A percentile compares a stretch with the other conserved stretches of the same genome.
Evolutionary conservation across 2,329 filamentous ascomycete genomes (phyloP).

Genomic region (Aaosphaeria arxii): DNA sequence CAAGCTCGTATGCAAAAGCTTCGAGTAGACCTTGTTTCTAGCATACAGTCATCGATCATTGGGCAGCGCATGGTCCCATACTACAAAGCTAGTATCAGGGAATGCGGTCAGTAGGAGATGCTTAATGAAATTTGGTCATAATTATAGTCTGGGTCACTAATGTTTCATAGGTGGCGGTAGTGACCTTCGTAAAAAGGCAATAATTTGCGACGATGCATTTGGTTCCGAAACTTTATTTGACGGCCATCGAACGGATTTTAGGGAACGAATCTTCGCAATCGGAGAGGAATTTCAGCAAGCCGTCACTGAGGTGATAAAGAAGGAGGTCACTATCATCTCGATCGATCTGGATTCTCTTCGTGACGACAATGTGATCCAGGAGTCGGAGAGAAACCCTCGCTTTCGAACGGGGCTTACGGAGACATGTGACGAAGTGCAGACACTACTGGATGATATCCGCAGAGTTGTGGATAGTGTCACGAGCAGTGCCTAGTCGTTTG

Average conservation of each 20-base stretch:
- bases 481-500: not conserved
- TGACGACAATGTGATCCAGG: constrained; percentile 15
- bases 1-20: no score
- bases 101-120: no score
- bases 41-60: no score
- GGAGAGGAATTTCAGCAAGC: constrained; percentile 5
- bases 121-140: no score
- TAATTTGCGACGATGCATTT: constrained; percentile 9
- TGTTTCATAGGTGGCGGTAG: constrained; percentile 3
- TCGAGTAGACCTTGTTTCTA: no score
- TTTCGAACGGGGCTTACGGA: constrained; percentile 9
- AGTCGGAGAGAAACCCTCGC: constrained; percentile 14
- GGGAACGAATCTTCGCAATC: constrained; percentile 4
- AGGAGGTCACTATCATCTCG: constrained; percentile 12
- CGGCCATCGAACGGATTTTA: constrained; percentile 7
- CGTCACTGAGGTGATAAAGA: constrained; percentile 2
- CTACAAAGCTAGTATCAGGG: no score
- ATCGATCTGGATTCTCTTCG: constrained; percentile 13
- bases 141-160: no score
- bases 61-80: no score
- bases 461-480: constrained; percentile 3
- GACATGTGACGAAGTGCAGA: constrained; percentile 6
- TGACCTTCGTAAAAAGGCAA: constrained; percentile 10
- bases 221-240: constrained; percentile 9
- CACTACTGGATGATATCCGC: constrained; percentile 5